These are phyloP conservation scores for Syzygium aromaticum DNA, from an alignment of 345 rosid species.

Conservation along the genomic window DNA sequence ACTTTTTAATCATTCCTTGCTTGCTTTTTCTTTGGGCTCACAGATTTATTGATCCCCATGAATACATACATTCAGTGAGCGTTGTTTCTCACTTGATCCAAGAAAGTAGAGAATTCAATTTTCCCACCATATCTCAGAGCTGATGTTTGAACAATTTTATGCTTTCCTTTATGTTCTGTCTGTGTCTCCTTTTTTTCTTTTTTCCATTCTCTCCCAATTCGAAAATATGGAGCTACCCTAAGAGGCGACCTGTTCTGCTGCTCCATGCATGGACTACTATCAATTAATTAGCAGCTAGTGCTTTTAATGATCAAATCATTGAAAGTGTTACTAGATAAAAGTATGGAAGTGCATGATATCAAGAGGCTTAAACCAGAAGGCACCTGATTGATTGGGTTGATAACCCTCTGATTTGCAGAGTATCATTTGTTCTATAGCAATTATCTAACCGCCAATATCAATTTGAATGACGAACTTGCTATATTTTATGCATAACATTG, in stretches of 20 bases:
- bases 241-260: not conserved
- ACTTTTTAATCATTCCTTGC: slow-evolving; percentile 56
- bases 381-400: not conserved
- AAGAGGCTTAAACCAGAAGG: not conserved
- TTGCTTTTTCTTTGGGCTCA: slow-evolving; percentile 27
- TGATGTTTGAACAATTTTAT: not conserved
- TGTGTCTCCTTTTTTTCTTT: not conserved
- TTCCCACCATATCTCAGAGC: slow-evolving; percentile 16
- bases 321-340: not conserved
- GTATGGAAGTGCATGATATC: not conserved
- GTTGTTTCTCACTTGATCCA: slow-evolving; percentile 58
- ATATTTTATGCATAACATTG: not conserved
- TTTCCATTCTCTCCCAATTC: not conserved
- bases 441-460: not conserved
- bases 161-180: not conserved
- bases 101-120: slow-evolving; percentile 38
- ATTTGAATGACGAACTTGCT: not conserved
- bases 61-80: not conserved
- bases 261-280: not conserved
- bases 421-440: not conserved
- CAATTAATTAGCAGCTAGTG: not conserved
- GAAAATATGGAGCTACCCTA: not conserved
- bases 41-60: not conserved
- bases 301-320: not conserved
- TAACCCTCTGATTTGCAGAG: not conserved